Evolutionary conservation across 371 early-diverging fungal genomes (phyloP).

Genomic region (Batkoa obscura): DNA sequence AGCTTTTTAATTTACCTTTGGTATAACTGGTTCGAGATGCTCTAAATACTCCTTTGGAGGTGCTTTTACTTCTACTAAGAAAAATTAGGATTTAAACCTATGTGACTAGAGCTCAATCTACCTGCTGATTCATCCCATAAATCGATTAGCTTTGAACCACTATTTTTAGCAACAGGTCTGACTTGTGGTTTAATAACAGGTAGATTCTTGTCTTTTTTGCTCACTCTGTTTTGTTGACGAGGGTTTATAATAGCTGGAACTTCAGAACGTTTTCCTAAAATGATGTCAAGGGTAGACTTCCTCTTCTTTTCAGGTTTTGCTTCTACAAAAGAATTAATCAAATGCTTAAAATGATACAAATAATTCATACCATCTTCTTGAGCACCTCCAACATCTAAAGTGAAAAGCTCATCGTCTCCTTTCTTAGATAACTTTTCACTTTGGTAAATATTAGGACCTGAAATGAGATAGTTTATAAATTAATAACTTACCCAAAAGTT

Average conservation of each 20-base stretch:
- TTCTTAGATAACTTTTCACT: conserved; percentile 31
- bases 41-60: background rate
- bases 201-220: too few species aligned
- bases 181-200: too few species aligned
- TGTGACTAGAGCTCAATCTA: background rate
- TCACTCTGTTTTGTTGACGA: too few species aligned
- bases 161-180: background rate
- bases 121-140: background rate
- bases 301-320: too few species aligned
- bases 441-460: conserved; percentile 2
- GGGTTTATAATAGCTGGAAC: too few species aligned
- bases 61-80: background rate
- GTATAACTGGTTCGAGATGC: background rate
- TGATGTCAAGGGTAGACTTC: too few species aligned
- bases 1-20: background rate
- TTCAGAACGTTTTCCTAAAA: too few species aligned
- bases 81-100: background rate
- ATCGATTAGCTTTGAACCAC: background rate
- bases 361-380: conserved; percentile 17
- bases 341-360: background rate
- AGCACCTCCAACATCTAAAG: conserved; percentile 52
- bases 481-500: conserved; percentile 27
- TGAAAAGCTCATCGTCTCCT: conserved; percentile 42
- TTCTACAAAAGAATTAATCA: too few species aligned
- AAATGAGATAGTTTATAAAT: background rate